These are phyloP conservation scores for Lactarius trivialis DNA, from an alignment of 768 basidiomycete species.

Conservation along the genomic window DNA sequence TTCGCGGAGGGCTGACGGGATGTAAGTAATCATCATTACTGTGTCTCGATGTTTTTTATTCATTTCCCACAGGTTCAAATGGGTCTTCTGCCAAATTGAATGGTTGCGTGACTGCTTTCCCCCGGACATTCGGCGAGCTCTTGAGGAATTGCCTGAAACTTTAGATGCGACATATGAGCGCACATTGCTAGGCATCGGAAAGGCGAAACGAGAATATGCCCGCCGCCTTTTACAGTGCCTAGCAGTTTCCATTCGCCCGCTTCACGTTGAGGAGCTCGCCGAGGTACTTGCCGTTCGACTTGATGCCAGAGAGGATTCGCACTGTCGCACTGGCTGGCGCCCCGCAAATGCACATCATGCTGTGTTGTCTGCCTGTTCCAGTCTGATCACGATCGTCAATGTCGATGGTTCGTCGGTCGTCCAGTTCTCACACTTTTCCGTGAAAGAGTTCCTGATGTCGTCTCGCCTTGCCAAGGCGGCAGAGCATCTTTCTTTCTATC, in stretches of 20 bases:
- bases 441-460: background rate
- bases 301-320: background rate
- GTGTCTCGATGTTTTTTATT: background rate
- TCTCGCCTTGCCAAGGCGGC: background rate
- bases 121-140: background rate
- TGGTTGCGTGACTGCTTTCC: background rate
- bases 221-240: background rate
- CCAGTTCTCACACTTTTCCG: too few relatives aligned
- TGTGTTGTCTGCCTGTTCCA: too few relatives aligned
- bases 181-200: background rate
- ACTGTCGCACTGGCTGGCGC: too few relatives aligned
- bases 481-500: too few relatives aligned
- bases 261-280: conserved; percentile 3
- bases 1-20: background rate
- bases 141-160: background rate
- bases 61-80: background rate
- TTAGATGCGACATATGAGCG: conserved; percentile 7
- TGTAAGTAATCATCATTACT: background rate
- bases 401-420: too few relatives aligned
- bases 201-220: background rate
- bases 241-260: background rate
- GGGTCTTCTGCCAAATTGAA: conserved; percentile 2
- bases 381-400: too few relatives aligned
- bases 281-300: background rate
- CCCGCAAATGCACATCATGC: too few relatives aligned